A percentile compares a stretch with the other conserved stretches of the same genome.
Evolutionary conservation across 1,139 yeast genomes (phyloP).

Genomic region (Suhomyces anneliseae): DNA sequence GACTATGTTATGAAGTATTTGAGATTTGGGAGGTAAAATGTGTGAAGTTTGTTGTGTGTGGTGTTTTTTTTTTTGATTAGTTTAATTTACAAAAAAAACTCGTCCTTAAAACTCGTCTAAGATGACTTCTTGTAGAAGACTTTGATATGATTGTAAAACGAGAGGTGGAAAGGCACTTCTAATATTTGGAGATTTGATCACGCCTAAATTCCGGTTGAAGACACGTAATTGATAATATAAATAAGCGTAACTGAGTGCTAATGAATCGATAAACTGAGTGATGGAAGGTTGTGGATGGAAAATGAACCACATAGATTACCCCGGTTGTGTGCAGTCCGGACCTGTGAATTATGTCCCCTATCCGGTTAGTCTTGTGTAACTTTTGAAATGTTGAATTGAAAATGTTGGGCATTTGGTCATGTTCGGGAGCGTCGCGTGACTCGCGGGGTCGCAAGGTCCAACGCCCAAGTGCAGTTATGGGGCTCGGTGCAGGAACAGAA

Average conservation of each 20-base stretch:
- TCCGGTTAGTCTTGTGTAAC: background rate
- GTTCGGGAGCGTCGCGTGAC: background rate
- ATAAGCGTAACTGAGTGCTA: background rate
- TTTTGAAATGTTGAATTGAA: background rate
- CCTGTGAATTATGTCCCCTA: background rate
- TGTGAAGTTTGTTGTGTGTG: background rate
- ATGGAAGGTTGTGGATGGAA: background rate
- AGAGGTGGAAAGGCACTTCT: too few relatives aligned
- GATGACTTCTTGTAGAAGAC: too few relatives aligned
- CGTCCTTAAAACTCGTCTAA: too few relatives aligned
- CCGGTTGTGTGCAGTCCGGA: background rate
- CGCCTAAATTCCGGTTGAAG: background rate
- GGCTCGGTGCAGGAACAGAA: too few relatives aligned
- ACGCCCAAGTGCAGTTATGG: too few relatives aligned
- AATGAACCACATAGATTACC: too few relatives aligned
- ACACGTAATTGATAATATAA: background rate
- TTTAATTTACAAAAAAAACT: too few relatives aligned
- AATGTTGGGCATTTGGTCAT: slow-evolving; percentile 2
- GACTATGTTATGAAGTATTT: background rate
- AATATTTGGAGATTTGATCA: background rate
- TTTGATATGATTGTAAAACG: too few relatives aligned
- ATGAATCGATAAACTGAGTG: background rate
- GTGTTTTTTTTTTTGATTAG: background rate
- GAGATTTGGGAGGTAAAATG: background rate
- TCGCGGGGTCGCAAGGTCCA: background rate